A percentile compares a stretch with the other conserved stretches of the same genome.
phyloP scores from a whole-genome alignment of 768 basidiomycete genomes.

The Mycena metata region DNA sequence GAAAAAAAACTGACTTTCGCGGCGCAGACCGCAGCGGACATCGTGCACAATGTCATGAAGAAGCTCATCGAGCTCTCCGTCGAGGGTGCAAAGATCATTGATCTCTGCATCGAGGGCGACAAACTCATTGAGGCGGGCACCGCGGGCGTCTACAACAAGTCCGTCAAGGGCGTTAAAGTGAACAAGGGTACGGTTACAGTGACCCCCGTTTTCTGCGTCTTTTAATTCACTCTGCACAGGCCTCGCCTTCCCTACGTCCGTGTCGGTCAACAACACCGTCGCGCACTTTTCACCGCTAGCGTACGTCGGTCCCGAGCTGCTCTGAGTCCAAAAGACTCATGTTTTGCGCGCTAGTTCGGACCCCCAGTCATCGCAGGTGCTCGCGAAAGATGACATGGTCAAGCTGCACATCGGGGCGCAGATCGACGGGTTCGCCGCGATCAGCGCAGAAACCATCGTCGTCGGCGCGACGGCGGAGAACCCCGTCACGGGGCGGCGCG shows the following conservation, averaged over 20 bases:
- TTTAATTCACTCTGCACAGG: constrained; percentile 58
- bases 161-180: constrained; percentile 89
- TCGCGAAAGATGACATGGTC: constrained; percentile 92
- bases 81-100: constrained; percentile 89
- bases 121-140: constrained; percentile 91
- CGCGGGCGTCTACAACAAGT: constrained; percentile 89
- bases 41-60: constrained; percentile 87
- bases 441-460: constrained; percentile 94
- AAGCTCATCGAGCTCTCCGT: constrained; percentile 82
- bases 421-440: constrained; percentile 96
- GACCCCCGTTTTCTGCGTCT: constrained; percentile 11
- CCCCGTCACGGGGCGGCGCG: constrained; percentile 87
- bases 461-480: constrained; percentile 81
- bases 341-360: constrained; percentile 70
- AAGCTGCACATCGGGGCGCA: constrained; percentile 97
- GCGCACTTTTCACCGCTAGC: constrained; percentile 97
- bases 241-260: constrained; percentile 92
- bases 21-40: constrained; percentile 87
- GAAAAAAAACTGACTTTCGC: constrained; percentile 40
- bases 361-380: constrained; percentile 72
- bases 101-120: constrained; percentile 95
- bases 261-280: constrained; percentile 96
- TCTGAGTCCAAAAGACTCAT: constrained; percentile 37
- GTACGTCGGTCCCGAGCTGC: constrained; percentile 63
- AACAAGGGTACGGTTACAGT: constrained; percentile 75